Evolutionary conservation across 2,329 filamentous ascomycete species (phyloP), one percentile per base, ranked within the genome.

Genomic region (Passalora sequoiae): DNA sequence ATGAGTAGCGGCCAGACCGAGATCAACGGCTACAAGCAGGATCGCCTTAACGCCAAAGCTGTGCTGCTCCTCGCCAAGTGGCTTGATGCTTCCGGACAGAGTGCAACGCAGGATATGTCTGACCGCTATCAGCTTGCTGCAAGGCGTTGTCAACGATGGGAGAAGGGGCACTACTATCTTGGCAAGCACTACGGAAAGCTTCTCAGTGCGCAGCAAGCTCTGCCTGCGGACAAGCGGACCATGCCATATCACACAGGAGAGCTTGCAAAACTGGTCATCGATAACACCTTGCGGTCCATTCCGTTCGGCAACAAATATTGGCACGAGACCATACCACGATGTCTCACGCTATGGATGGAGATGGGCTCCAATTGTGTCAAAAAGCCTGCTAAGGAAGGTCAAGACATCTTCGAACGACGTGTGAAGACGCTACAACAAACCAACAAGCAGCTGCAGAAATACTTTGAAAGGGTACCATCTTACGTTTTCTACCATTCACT

Each of bases 111-210:
- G 32, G 81, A 86, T 3, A 76, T 97, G 51, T 80, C 87, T 33
- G 76, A 81, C 41, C 86, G 87, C 60, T 98, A 96, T 58, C 83
- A 89, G 50, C 78, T 84, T 53, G 89, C 89, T 1, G 79, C 85
- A n/a, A 81, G 77, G 60, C 81, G 78, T 2, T 70, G 64, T 50
- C 69, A 73, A 4, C 80, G 80, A 39, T 98, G 91, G 89, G 92
- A 98, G 62, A 97, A 96, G 66, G 89, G 88, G 0, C 91, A 97
- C 62, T 98, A 97, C 64, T 95, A 96, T 63, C 77, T 99, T 7
- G 92, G 92, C 4, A 88, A 91, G 35, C 89, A 97, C 66, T 98
- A 98, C 74, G 94, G 95, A 64, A 98, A 96, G 65, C 77, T 97
- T 3, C 72, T 96, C 3, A 91, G 97, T 58, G 86, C 88, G 0